phyloP scores from a whole-genome alignment of 192 early-diverging fungal genomes.

The Coemansia sp. region DNA sequence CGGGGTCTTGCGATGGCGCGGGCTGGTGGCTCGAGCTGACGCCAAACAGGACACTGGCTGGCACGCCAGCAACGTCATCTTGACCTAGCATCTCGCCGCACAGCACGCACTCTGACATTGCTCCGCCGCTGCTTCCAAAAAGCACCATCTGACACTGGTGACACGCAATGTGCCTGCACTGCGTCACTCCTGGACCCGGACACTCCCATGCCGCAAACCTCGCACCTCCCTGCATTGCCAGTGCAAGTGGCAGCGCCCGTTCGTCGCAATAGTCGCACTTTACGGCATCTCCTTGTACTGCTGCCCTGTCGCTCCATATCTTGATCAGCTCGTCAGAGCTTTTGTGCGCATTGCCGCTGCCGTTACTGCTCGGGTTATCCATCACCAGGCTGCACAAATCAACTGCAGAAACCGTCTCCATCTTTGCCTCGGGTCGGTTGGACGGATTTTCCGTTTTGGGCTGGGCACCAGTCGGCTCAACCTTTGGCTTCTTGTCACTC shows the following conservation, averaged over 20 bases:
- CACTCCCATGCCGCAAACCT: constrained; percentile 16
- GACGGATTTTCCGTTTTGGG: no score
- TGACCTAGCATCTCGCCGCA: constrained; percentile 33
- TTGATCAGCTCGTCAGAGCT: no score
- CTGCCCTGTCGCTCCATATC: constrained; percentile 19
- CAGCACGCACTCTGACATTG: constrained; percentile 34
- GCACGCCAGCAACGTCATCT: constrained; percentile 16
- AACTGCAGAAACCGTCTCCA: constrained; percentile 1
- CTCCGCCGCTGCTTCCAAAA: constrained; percentile 10
- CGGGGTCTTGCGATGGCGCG: no score
- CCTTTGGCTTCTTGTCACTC: no score
- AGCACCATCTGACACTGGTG: constrained; percentile 30
- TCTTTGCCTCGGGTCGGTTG: not conserved
- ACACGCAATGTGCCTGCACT: constrained; percentile 38
- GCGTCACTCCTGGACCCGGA: constrained; percentile 37
- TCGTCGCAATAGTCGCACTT: constrained; percentile 31
- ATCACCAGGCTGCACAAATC: constrained; percentile 12
- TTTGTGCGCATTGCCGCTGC: no score
- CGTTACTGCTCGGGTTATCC: constrained; percentile 2
- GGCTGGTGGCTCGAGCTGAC: not conserved
- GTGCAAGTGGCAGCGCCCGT: constrained; percentile 13
- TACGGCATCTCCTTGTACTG: constrained; percentile 9
- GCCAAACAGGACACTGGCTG: constrained; percentile 9
- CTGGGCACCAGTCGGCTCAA: no score
- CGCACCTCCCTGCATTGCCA: not conserved